Base-by-base conservation (phyloP, 176 grass and related monocot genomes). In the Coix lacrymajobi region DNA sequence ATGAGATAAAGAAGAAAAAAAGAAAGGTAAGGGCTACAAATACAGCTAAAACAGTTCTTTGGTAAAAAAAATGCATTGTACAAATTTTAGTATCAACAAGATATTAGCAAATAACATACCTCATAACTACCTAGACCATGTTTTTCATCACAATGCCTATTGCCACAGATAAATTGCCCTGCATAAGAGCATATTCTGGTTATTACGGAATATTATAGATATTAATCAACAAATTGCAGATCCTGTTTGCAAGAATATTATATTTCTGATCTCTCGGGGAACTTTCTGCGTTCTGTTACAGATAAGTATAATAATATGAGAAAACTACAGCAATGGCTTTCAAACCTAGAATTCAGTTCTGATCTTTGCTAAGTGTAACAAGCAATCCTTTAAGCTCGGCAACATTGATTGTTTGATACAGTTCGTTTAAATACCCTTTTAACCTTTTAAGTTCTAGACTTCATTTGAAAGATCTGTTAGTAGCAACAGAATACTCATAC, bases 141-240 rank as follows among this genome's bases (percentile, higher is more conserved):
- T 70, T 84, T 95, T 41, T 88, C 91, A 74, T 92, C 87, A 44
- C 96, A 95, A 58, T 83, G 86, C 83, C 66, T 93, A 62, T 90
- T 95, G n/a, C 96, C 96, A 45, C 96, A 98, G 61, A 98, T 84
- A 84, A 98, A 98, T 32, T 98, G 96, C 22, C 96, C 92, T 98
- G 82, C 28, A 64, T 43, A 41, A 46, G 36, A 56, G 25, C 39
- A 51, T 24, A 64, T 31, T 15, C 69, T 45, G 11, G 17, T 52
- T 51, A 83, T 20, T 66, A 22, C 15, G 43, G 20, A 70, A 62
- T 10, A 29, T 17, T 3, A 26, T 31, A 31, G 25, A 64, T 16
- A 43, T 2, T 32, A 22, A 77, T 22, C 56, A 58, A 58, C 32
- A 31, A 65, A 11, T 11, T 54, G 11, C 11, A 77, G 36, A 24